Conservation (phyloP, 2,329 filamentous ascomycete species). For the Ascochyta koolunga region DNA sequence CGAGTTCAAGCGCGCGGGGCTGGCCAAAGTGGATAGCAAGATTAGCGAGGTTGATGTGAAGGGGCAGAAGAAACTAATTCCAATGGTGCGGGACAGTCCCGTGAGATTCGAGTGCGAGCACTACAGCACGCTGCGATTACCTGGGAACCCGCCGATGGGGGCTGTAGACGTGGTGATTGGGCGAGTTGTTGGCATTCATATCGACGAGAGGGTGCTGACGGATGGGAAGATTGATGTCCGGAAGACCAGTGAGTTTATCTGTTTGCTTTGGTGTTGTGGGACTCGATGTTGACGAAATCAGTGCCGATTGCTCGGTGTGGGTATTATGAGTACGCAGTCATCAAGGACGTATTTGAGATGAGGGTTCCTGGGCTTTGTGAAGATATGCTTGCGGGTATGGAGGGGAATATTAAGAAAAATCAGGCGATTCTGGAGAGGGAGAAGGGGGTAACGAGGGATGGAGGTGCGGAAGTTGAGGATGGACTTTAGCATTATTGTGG, state of each 20-base stretch:
- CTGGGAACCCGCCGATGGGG: constrained; percentile 64
- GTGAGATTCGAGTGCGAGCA: constrained; percentile 65
- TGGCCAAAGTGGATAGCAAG: constrained; percentile 56
- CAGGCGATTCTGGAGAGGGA: constrained; percentile 13
- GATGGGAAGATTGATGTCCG: constrained; percentile 61
- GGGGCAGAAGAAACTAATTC: constrained; percentile 49
- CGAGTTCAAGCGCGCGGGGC: constrained; percentile 59
- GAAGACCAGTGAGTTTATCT: constrained; percentile 52
- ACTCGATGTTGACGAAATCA: neutral
- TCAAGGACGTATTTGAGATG: constrained; percentile 66
- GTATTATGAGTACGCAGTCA: constrained; percentile 65
- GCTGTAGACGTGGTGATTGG: constrained; percentile 65
- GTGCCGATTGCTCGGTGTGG: constrained; percentile 65
- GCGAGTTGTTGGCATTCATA: constrained; percentile 62
- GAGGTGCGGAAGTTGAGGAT: constrained; percentile 3
- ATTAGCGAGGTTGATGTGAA: constrained; percentile 39
- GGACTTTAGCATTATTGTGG: neutral
- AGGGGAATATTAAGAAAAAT: constrained; percentile 37
- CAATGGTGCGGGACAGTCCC: constrained; percentile 62
- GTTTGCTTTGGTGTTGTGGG: neutral
- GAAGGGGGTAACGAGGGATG: neutral
- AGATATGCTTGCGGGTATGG: constrained; percentile 31
- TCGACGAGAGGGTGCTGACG: constrained; percentile 61
- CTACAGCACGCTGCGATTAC: constrained; percentile 60
- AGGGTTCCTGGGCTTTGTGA: constrained; percentile 51